These are phyloP conservation scores for Vigna mungo DNA, from an alignment of 306 rosid genomes.

Conservation along the genomic window DNA sequence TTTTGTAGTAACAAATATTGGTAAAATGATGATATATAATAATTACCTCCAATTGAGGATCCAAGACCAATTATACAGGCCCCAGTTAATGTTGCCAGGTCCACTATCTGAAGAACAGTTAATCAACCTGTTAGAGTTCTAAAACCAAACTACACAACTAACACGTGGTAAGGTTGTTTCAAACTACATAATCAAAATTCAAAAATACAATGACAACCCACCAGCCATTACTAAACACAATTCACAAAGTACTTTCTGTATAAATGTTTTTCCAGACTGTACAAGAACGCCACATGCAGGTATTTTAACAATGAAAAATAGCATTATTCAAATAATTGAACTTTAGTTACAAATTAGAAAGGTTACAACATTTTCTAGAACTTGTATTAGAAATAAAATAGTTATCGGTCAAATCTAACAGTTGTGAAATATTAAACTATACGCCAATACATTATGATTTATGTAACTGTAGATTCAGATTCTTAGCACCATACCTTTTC, in stretches of 20 bases:
- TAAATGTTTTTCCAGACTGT: constrained; percentile 15
- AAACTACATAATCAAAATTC: neutral
- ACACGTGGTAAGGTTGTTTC: constrained; percentile 18
- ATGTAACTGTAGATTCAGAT: constrained; percentile 13
- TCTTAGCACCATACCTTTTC: constrained; percentile 61
- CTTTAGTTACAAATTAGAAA: constrained; percentile 15
- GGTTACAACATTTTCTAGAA: constrained; percentile 17
- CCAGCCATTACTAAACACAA: constrained; percentile 17
- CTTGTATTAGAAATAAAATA: neutral
- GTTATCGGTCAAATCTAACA: constrained; percentile 15
- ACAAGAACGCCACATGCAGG: neutral
- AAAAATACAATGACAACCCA: constrained; percentile 4
- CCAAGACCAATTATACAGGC: constrained; percentile 88
- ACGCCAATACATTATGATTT: constrained; percentile 2
- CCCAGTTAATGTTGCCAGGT: constrained; percentile 89
- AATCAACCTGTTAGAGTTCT: constrained; percentile 40
- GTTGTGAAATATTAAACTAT: constrained; percentile 4
- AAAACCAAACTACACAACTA: constrained; percentile 28
- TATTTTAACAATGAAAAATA: constrained; percentile 15
- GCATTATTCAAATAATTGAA: constrained; percentile 16
- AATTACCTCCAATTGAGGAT: constrained; percentile 81
- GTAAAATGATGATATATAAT: neutral
- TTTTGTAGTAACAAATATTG: neutral
- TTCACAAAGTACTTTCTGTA: neutral
- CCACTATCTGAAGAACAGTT: constrained; percentile 71